Base-by-base conservation (phyloP, 139 green algal species). In the Nannochloris sp. region DNA sequence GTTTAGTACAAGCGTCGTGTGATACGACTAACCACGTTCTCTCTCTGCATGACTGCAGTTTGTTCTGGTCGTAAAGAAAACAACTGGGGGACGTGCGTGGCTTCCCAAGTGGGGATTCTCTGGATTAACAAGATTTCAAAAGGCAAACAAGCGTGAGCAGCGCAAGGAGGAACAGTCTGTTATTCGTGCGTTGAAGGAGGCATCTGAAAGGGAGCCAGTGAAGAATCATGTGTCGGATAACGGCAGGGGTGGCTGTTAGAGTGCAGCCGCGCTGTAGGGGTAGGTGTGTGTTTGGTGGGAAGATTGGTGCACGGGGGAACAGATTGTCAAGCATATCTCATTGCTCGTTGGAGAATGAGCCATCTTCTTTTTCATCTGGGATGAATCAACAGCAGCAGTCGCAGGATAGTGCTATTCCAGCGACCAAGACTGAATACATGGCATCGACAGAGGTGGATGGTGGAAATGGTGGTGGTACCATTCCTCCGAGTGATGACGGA, bases 21-120 rank as follows among this genome's bases (percentile, higher is more conserved):
- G 27, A 29, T 29, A 5, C 27, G 1, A 29, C 27, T 29, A 29
- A 29, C 27, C 27, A 29, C 27, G 4, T 29, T 29, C 4, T 29
- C 27, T 29, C 27, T 29, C 27, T 29, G 3, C 27, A 29, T 29
- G 4, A 5, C 7, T 54, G 7, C 16, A 61, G 34, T 48, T 68
- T 15, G 18, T 75, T 7, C 21, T 66, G 16, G 69, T 62, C 7
- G 70, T 77, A 27, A 77, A 77, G 40, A 77, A 77, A 36, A 73
- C 58, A 2, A 73, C 70, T 9, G 70, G 70, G 12, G 70, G 70
- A 37, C 23, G 25, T 43, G 69, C 69, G 16, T 75, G 69, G 69
- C 62, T 67, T 11, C 62, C 62, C 4, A 61, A 61, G 12, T 75
- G 69, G 69, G 69, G 69, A 3, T 60, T 70, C 31, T 31, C 21